phyloP scores from a whole-genome alignment of 768 basidiomycete species.

The Gymnopilus dilepis region DNA sequence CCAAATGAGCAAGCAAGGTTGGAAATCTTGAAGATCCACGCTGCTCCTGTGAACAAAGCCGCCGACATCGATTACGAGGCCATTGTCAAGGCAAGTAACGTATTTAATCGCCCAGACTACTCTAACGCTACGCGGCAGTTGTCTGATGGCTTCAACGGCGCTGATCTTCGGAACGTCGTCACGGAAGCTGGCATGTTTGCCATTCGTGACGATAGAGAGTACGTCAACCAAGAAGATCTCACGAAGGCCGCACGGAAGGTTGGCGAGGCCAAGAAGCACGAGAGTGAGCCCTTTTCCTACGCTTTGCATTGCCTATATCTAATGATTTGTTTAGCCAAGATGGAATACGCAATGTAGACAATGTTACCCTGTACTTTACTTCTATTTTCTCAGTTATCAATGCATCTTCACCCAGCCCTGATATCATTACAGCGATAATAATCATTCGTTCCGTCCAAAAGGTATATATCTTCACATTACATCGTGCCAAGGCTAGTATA shows the following conservation, averaged over 20 bases:
- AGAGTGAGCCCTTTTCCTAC: slow-evolving; percentile 67
- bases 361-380: slow-evolving; percentile 15
- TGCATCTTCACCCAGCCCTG: neutral
- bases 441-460: slow-evolving; percentile 13
- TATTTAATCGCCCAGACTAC: slow-evolving; percentile 3
- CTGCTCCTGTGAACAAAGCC: slow-evolving; percentile 90
- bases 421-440: neutral
- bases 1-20: slow-evolving; percentile 96
- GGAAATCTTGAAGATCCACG: slow-evolving; percentile 98
- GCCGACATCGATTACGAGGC: slow-evolving; percentile 98
- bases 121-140: slow-evolving; percentile 48
- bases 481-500: slow-evolving; percentile 23
- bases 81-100: slow-evolving; percentile 82
- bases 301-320: neutral
- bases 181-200: slow-evolving; percentile 99
- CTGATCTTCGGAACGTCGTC: slow-evolving; percentile 93
- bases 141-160: slow-evolving; percentile 94
- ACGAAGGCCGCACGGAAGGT: slow-evolving; percentile 97
- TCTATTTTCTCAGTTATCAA: slow-evolving; percentile 13
- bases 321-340: slow-evolving; percentile 45
- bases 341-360: slow-evolving; percentile 54
- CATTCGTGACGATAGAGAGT: slow-evolving; percentile 95
- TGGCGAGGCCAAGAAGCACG: slow-evolving; percentile 96
- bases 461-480: slow-evolving; percentile 24
- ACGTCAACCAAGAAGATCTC: slow-evolving; percentile 92